Conservation (phyloP, 305 asterid species). For the Petunia hybrid region DNA sequence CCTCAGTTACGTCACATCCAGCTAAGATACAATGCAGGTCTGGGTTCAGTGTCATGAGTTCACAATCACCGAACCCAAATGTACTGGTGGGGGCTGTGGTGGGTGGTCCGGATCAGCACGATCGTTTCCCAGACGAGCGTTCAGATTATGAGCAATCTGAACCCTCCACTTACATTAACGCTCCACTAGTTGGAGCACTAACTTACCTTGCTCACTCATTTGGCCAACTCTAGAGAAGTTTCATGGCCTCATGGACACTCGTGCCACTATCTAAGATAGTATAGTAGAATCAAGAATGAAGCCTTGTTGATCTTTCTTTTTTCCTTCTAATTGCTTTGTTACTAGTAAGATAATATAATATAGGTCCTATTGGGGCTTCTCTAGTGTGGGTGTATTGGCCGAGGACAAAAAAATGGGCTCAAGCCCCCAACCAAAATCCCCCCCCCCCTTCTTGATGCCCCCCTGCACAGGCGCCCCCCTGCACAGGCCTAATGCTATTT, state of each 20-base stretch:
- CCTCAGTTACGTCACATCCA: constrained; percentile 66
- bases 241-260: not conserved
- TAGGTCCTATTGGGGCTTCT: constrained; percentile 17
- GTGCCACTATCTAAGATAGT: not conserved
- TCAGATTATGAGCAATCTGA: constrained; percentile 93
- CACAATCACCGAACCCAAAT: constrained; percentile 83
- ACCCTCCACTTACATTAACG: constrained; percentile 95
- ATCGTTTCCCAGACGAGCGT: constrained; percentile 82
- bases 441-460: not conserved
- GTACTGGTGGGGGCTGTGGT: constrained; percentile 78
- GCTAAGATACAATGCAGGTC: constrained; percentile 75
- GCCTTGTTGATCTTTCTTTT: not conserved
- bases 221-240: constrained; percentile 65
- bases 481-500: constrained; percentile 2
- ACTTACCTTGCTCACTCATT: constrained; percentile 92
- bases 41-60: constrained; percentile 68
- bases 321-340: not conserved
- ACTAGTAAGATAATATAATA: not conserved
- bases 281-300: constrained; percentile 28
- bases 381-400: constrained; percentile 23
- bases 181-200: constrained; percentile 89
- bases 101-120: constrained; percentile 91
- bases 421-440: not conserved
- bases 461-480: not conserved
- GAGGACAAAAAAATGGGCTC: constrained; percentile 35